phyloP scores from a whole-genome alignment of 148 eudicot species.

The Euryodendron excelsum region DNA sequence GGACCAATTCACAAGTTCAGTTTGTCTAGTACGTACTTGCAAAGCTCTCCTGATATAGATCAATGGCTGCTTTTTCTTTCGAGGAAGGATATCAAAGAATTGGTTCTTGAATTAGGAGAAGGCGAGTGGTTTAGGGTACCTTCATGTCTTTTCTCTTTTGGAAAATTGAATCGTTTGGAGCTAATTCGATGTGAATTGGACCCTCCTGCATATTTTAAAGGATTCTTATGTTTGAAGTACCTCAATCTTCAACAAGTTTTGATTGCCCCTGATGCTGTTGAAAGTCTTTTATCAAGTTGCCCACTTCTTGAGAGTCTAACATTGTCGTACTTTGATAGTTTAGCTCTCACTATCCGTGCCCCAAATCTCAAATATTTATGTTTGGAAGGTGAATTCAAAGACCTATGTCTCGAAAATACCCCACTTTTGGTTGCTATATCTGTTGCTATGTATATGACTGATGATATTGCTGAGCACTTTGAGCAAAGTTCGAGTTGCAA shows the following conservation, averaged over 20 bases:
- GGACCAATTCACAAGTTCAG: conserved; percentile 63
- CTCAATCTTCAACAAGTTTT: conserved; percentile 57
- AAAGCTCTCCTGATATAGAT: conserved; percentile 53
- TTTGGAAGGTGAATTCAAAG: conserved; percentile 60
- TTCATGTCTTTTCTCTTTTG: conserved; percentile 47
- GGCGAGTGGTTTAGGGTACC: conserved; percentile 58
- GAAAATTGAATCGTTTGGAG: conserved; percentile 50
- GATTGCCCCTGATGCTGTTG: conserved; percentile 47
- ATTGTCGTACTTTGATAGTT: conserved; percentile 54
- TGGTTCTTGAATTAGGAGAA: conserved; percentile 52
- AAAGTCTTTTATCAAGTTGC: conserved; percentile 45
- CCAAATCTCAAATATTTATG: conserved; percentile 56
- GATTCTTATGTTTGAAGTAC: conserved; percentile 43
- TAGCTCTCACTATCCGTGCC: conserved; percentile 45
- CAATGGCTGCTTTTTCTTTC: conserved; percentile 71
- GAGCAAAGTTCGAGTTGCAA: conserved; percentile 55
- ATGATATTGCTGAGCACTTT: conserved; percentile 49
- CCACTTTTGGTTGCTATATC: conserved; percentile 44
- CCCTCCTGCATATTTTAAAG: conserved; percentile 47
- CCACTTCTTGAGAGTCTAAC: conserved; percentile 61
- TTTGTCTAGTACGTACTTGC: conserved; percentile 40
- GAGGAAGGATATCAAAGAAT: conserved; percentile 49
- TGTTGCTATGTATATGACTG: conserved; percentile 50
- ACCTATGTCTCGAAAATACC: conserved; percentile 45
- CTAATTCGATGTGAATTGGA: conserved; percentile 58